These are phyloP conservation scores for Fusarium sp. DNA, from an alignment of 2,329 filamentous ascomycete genomes.

Conservation along the genomic window DNA sequence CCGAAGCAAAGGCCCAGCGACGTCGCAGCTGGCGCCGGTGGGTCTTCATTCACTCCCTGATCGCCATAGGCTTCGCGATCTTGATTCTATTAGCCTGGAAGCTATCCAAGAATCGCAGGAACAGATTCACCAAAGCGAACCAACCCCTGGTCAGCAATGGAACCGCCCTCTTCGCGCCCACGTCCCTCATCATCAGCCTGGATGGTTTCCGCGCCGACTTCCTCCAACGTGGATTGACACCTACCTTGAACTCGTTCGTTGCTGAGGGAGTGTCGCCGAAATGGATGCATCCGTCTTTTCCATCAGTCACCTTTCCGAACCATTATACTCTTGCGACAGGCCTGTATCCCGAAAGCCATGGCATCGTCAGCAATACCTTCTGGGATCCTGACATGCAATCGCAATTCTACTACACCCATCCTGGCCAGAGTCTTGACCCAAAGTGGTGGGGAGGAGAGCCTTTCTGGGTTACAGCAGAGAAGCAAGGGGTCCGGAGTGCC, in stretches of 20 bases:
- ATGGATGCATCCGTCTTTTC: constrained; percentile 95
- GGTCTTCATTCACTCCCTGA: constrained; percentile 62
- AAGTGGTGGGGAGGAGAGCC: constrained; percentile 98
- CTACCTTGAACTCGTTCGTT: constrained; percentile 80
- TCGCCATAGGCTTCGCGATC: constrained; percentile 64
- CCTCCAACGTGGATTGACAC: constrained; percentile 82
- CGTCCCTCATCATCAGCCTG: constrained; percentile 91
- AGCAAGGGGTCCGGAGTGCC: constrained; percentile 78
- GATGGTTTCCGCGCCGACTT: constrained; percentile 98
- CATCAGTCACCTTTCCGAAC: constrained; percentile 95
- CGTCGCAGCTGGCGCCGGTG: constrained; percentile 63
- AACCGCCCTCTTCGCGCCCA: constrained; percentile 87
- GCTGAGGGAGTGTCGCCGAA: constrained; percentile 85
- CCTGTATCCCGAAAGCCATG: constrained; percentile 90
- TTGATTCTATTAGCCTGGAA: constrained; percentile 68
- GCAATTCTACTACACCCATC: constrained; percentile 90
- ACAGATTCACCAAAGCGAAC: constrained; percentile 38
- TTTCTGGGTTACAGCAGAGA: constrained; percentile 92
- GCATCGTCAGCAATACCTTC: constrained; percentile 92
- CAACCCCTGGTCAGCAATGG: constrained; percentile 73
- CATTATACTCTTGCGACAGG: constrained; percentile 95
- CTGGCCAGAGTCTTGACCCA: constrained; percentile 76
- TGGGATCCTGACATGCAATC: constrained; percentile 82
- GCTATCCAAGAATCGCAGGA: constrained; percentile 59
- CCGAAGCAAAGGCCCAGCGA: constrained; percentile 58